Evolutionary conservation across 441 rosid species (phyloP).

Genomic region (Adansonia rubrostipa): DNA sequence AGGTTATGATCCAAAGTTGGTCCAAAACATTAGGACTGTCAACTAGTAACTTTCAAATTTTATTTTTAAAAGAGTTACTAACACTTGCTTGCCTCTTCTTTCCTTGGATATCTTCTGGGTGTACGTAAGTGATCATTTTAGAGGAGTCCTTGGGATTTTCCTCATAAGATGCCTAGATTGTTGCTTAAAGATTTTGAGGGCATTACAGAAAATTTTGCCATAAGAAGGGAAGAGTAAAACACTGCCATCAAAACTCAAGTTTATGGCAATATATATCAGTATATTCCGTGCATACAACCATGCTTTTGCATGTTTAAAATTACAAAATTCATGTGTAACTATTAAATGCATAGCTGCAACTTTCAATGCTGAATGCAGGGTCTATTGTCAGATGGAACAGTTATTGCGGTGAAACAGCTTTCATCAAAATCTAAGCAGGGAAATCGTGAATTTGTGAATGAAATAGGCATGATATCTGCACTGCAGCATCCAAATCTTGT

Average conservation of each 20-base stretch:
- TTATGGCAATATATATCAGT: not conserved
- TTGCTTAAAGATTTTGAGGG: not conserved
- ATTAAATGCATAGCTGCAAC: not conserved
- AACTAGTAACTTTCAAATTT: not conserved
- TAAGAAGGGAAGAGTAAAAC: not conserved
- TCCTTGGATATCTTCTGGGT: not conserved
- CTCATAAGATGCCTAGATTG: not conserved
- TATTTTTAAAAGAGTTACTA: not conserved
- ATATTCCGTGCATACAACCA: not conserved
- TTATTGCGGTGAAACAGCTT: conserved; percentile 74
- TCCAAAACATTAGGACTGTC: not conserved
- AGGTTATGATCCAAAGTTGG: conserved; percentile 12
- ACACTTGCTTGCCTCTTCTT: not conserved
- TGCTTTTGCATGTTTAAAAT: conserved; percentile 4
- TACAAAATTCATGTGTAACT: not conserved
- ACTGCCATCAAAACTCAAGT: not conserved
- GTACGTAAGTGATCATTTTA: not conserved
- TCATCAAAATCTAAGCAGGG: conserved; percentile 79
- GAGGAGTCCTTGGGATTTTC: not conserved
- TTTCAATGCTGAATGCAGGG: conserved; percentile 47
- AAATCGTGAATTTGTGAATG: conserved; percentile 71
- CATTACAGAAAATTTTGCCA: not conserved
- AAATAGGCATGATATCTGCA: conserved; percentile 88
- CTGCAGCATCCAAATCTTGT: conserved; percentile 92
- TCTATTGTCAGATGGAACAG: conserved; percentile 53